These are phyloP conservation scores for Hymenoscyphus fraxineus DNA, from an alignment of 2,329 filamentous ascomycete species.

Conservation along the genomic window DNA sequence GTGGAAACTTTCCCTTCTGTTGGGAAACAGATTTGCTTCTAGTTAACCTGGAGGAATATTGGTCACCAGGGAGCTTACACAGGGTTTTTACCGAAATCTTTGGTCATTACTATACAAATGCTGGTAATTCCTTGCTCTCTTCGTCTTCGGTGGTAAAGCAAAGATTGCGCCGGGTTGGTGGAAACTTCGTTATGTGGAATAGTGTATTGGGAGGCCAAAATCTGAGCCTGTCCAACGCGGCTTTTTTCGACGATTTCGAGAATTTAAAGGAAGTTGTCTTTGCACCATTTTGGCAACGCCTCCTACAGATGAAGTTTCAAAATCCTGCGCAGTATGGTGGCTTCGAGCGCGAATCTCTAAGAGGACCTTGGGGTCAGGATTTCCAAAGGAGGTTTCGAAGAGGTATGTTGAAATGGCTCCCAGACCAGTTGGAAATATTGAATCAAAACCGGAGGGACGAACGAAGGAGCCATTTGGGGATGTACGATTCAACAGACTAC, in stretches of 20 bases:
- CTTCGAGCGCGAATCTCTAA: not conserved
- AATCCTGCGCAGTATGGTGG: not conserved
- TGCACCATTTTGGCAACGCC: not conserved
- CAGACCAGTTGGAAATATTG: not conserved
- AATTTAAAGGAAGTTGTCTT: not conserved
- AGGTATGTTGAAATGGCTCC: not conserved
- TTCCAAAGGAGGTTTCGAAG: not conserved
- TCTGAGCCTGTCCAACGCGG: not conserved
- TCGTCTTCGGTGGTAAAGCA: not conserved
- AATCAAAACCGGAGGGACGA: not conserved
- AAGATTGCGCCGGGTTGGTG: not conserved
- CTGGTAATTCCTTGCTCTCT: not conserved
- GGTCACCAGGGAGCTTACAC: not conserved
- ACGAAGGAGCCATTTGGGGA: not conserved
- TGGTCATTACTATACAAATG: not conserved
- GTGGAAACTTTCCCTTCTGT: not conserved
- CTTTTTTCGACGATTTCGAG: not conserved
- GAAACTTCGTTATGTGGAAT: not conserved
- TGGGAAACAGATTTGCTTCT: not conserved
- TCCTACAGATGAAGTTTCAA: not conserved
- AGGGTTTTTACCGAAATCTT: not conserved
- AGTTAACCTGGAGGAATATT: not conserved
- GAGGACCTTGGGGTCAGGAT: not conserved
- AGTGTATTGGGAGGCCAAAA: not conserved
- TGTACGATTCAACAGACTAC: not conserved